phyloP scores from a whole-genome alignment of 1,284 basidiomycete species.

The Ustanciosporium gigantosporum region DNA sequence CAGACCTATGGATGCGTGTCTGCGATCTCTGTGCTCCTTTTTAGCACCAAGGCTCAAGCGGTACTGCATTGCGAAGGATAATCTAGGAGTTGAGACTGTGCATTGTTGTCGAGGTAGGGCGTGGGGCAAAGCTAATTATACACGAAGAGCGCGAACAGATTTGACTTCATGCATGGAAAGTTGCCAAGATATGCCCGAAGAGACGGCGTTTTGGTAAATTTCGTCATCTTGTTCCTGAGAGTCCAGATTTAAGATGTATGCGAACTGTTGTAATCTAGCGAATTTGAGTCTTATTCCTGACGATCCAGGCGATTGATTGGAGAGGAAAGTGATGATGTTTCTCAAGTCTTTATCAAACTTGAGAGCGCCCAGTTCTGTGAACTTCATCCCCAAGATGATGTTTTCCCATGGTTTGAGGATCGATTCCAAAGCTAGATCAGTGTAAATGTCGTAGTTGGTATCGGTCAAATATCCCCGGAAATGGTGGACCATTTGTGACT shows the following conservation, averaged over 20 bases:
- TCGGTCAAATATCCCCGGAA: slow-evolving; percentile 80
- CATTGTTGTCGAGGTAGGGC: too few species aligned
- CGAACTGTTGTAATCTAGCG: slow-evolving; percentile 85
- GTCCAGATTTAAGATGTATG: slow-evolving; percentile 87
- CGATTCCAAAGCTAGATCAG: slow-evolving; percentile 79
- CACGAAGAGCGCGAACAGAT: slow-evolving; percentile 21
- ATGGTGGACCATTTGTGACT: slow-evolving; percentile 68
- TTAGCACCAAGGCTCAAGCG: too few species aligned
- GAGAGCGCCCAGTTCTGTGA: slow-evolving; percentile 95
- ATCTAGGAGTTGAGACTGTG: too few species aligned
- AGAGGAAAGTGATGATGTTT: slow-evolving; percentile 78
- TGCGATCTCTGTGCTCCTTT: too few species aligned
- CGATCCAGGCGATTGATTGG: slow-evolving; percentile 76
- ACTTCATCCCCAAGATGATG: slow-evolving; percentile 76
- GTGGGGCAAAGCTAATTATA: slow-evolving; percentile 1
- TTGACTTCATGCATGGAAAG: slow-evolving; percentile 49
- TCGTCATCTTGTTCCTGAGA: slow-evolving; percentile 77
- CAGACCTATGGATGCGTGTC: too few species aligned
- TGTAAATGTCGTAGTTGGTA: slow-evolving; percentile 81
- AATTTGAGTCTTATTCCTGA: slow-evolving; percentile 87
- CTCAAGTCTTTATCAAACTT: slow-evolving; percentile 93
- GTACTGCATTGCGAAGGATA: too few species aligned
- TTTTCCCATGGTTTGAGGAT: slow-evolving; percentile 93
- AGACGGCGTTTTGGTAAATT: slow-evolving; percentile 43
- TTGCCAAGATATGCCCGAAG: slow-evolving; percentile 48